These are phyloP conservation scores for Picochlorum sp. DNA, from an alignment of 139 green algal species.

Conservation along the genomic window DNA sequence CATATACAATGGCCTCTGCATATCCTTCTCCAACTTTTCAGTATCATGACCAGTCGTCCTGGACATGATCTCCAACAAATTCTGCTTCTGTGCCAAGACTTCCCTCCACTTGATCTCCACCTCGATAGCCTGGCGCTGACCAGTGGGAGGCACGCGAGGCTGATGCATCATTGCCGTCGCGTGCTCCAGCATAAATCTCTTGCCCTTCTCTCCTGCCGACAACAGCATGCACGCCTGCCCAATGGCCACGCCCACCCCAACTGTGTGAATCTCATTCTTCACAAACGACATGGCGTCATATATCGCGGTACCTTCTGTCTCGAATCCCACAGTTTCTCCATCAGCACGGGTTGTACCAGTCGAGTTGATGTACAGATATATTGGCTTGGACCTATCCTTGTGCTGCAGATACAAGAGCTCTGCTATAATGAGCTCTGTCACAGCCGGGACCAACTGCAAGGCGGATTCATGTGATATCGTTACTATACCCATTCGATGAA, in stretches of 20 bases:
- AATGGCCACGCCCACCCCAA: conserved; percentile 50
- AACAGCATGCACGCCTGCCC: conserved; percentile 81
- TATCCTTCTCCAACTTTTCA: conserved; percentile 90
- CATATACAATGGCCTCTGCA: conserved; percentile 96
- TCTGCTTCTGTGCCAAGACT: conserved; percentile 65
- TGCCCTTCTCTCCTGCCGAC: conserved; percentile 63
- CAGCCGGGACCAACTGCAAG: conserved; percentile 74
- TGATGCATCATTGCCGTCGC: conserved; percentile 97
- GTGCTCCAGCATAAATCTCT: conserved; percentile 81
- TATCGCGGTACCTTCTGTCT: conserved; percentile 88
- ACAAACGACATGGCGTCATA: conserved; percentile 85
- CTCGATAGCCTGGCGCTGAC: conserved; percentile 80
- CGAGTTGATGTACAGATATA: conserved; percentile 98
- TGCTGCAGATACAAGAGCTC: conserved; percentile 96
- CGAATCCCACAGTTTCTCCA: conserved; percentile 77
- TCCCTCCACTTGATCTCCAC: conserved; percentile 95
- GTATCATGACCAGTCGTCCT: conserved; percentile 77
- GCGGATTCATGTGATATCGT: conserved; percentile 4
- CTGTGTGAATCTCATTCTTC: conserved; percentile 59
- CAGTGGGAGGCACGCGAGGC: conserved; percentile 84
- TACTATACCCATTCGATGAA: background rate
- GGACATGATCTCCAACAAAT: conserved; percentile 72
- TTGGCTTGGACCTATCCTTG: conserved; percentile 51
- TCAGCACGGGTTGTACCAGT: conserved; percentile 67
- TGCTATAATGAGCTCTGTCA: conserved; percentile 97